phyloP scores from a whole-genome alignment of 371 early-diverging fungal species.

The Mucor circinelloides region DNA sequence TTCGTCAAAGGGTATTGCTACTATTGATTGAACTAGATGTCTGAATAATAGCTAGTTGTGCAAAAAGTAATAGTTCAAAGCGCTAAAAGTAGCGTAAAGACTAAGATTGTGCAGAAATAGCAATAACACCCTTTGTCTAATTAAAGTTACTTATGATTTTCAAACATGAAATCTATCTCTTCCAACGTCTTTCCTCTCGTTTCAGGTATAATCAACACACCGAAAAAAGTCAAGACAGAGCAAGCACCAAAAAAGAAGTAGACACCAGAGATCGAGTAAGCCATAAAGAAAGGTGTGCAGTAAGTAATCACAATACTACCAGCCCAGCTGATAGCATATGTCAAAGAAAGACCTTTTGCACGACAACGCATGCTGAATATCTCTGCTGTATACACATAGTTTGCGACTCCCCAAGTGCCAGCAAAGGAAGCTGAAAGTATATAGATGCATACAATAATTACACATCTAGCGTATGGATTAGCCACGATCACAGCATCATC shows the following conservation, averaged over 20 bases:
- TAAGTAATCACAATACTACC: conserved; percentile 51
- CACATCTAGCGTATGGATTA: conserved; percentile 28
- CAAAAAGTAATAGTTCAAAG: no score
- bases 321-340: conserved; percentile 68
- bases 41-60: no score
- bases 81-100: no score
- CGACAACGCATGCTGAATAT: conserved; percentile 53
- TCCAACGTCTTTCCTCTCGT: conserved; percentile 58
- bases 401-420: conserved; percentile 53
- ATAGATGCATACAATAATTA: conserved; percentile 43
- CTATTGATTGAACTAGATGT: no score
- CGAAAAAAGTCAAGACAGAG: conserved; percentile 33
- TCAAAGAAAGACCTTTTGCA: conserved; percentile 44
- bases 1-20: no score
- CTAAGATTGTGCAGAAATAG: no score
- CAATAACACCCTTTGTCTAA: no score
- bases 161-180: conserved; percentile 45
- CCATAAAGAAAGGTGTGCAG: conserved; percentile 37
- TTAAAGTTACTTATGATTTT: not conserved
- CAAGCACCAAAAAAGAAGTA: conserved; percentile 60
- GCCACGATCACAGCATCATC: conserved; percentile 25
- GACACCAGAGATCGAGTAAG: conserved; percentile 57
- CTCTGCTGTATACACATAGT: conserved; percentile 71
- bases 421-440: conserved; percentile 52
- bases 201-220: conserved; percentile 54